Conservation (phyloP, 768 basidiomycete genomes). For the Albatrellus ellisii region DNA sequence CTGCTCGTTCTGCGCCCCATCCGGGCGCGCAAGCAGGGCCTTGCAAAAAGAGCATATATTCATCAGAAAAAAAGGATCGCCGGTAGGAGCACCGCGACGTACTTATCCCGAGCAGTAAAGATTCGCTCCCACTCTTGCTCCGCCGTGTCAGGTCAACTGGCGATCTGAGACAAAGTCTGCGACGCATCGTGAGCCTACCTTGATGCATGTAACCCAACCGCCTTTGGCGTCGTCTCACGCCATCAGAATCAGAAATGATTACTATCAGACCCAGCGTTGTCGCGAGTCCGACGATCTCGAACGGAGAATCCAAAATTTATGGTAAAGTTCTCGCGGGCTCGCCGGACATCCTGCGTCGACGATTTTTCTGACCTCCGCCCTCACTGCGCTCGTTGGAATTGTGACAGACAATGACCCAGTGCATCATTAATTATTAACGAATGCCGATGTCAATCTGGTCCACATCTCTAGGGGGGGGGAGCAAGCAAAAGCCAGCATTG, state of each 20-base stretch:
- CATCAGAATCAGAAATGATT: background rate
- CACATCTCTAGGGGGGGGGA: too few species aligned
- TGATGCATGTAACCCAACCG: too few species aligned
- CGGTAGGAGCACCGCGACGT: background rate
- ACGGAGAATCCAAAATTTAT: constrained; percentile 6
- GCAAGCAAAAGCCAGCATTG: too few species aligned
- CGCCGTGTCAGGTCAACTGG: constrained; percentile 11
- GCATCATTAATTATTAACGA: too few species aligned
- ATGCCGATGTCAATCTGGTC: background rate
- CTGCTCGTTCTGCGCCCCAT: background rate
- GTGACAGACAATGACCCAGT: background rate
- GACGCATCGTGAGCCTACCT: background rate
- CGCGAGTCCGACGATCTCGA: background rate
- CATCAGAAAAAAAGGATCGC: background rate
- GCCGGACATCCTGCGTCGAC: constrained; percentile 6
- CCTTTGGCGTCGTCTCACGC: too few species aligned
- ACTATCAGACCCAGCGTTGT: too few species aligned
- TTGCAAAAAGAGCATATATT: background rate
- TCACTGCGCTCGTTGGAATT: background rate
- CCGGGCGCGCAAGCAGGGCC: background rate
- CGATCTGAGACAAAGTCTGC: constrained; percentile 11
- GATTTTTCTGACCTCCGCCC: background rate
- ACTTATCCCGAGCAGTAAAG: constrained; percentile 8
- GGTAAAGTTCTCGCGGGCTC: constrained; percentile 8
- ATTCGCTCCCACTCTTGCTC: constrained; percentile 8